Evolutionary conservation across 495 filamentous ascomycete species (phyloP).

Genomic region (Podospora pseudoanserina): DNA sequence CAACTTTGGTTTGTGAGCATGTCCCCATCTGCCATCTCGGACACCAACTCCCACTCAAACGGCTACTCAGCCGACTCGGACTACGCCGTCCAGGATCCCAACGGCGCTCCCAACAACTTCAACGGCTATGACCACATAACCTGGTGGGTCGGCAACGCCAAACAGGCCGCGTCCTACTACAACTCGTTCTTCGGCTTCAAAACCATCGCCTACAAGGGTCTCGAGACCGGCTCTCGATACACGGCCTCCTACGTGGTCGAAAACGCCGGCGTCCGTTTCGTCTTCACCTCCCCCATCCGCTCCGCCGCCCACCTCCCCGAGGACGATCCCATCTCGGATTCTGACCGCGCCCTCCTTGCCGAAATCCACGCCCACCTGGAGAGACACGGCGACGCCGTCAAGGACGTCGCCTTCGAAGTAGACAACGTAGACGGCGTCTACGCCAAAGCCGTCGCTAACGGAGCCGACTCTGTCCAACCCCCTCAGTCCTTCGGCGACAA

Average conservation of each 20-base stretch:
- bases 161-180: slow-evolving; percentile 85
- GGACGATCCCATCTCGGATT: slow-evolving; percentile 48
- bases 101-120: slow-evolving; percentile 50
- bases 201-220: slow-evolving; percentile 73
- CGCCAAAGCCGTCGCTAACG: slow-evolving; percentile 61
- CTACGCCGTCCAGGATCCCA: slow-evolving; percentile 40
- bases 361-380: slow-evolving; percentile 75
- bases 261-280: slow-evolving; percentile 75
- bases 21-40: slow-evolving; percentile 69
- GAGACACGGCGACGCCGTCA: slow-evolving; percentile 83
- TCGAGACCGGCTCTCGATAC: slow-evolving; percentile 77
- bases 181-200: slow-evolving; percentile 79
- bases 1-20: slow-evolving; percentile 43
- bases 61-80: slow-evolving; percentile 41
- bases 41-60: slow-evolving; percentile 42
- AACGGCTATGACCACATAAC: slow-evolving; percentile 83
- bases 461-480: slow-evolving; percentile 59
- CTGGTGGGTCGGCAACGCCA: slow-evolving; percentile 95
- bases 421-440: slow-evolving; percentile 78
- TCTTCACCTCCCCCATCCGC: slow-evolving; percentile 77
- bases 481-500: slow-evolving; percentile 51
- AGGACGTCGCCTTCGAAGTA: slow-evolving; percentile 88
- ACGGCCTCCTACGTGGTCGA: slow-evolving; percentile 76
- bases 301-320: slow-evolving; percentile 49
- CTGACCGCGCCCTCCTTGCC: slow-evolving; percentile 55